phyloP scores from a whole-genome alignment of 176 grass and related monocot genomes.

The Luzula sylvatica region DNA sequence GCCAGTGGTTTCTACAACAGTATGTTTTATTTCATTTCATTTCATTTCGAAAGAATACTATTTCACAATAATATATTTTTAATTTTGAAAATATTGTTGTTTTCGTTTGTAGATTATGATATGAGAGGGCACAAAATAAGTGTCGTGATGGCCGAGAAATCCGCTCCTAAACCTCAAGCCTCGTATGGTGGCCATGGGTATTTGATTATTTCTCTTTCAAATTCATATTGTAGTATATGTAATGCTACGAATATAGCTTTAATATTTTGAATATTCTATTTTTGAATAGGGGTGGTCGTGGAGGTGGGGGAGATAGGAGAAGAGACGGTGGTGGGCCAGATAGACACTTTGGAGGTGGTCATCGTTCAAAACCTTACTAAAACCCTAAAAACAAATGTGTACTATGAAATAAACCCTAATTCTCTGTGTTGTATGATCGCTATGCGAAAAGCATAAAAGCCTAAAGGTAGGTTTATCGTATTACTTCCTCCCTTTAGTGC shows the following conservation, averaged over 20 bases:
- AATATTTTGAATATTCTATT: neutral
- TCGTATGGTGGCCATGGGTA: conserved; percentile 82
- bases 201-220: conserved; percentile 6
- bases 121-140: conserved; percentile 92
- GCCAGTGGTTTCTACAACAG: conserved; percentile 95
- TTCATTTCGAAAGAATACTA: no score
- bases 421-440: conserved; percentile 38
- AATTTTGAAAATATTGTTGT: no score
- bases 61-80: no score
- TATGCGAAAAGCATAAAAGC: conserved; percentile 1
- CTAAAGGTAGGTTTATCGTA: conserved; percentile 29
- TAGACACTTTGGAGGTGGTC: conserved; percentile 70
- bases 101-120: conserved; percentile 59
- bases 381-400: conserved; percentile 42
- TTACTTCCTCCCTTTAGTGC: conserved; percentile 23
- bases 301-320: conserved; percentile 57
- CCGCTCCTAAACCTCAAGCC: conserved; percentile 71
- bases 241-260: neutral
- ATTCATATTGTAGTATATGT: neutral
- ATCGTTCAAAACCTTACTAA: conserved; percentile 81
- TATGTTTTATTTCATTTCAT: conserved; percentile 38
- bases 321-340: conserved; percentile 91
- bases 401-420: conserved; percentile 78
- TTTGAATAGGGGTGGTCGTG: conserved; percentile 38
- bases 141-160: conserved; percentile 95